Evolutionary conservation across 345 rosid genomes (phyloP).

Genomic region (Aethionema arabicum): DNA sequence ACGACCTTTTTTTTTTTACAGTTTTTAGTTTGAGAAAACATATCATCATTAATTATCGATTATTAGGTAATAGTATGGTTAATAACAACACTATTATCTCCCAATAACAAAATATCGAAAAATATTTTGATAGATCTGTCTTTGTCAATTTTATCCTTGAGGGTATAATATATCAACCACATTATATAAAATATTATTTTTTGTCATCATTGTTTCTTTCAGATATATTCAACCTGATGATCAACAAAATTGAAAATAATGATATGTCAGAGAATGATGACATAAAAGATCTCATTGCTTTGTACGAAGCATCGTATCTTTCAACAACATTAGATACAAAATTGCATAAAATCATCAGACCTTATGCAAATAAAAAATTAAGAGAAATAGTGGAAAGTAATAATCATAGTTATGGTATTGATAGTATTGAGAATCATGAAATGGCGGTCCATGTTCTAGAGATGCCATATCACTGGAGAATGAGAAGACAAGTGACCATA

Average conservation of each 20-base stretch:
- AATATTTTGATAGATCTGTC: no score
- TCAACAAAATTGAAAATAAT: conserved; percentile 27
- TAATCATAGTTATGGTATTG: background rate
- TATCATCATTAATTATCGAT: no score
- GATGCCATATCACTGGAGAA: conserved; percentile 28
- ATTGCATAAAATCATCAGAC: conserved; percentile 40
- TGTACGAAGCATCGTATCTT: conserved; percentile 45
- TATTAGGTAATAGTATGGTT: background rate
- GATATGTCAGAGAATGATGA: conserved; percentile 20
- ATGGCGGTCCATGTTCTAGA: conserved; percentile 31
- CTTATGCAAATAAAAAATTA: conserved; percentile 35
- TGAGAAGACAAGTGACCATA: conserved; percentile 31
- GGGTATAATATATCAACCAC: background rate
- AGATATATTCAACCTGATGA: conserved; percentile 37
- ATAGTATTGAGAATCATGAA: background rate
- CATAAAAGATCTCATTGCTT: conserved; percentile 32
- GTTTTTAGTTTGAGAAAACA: no score
- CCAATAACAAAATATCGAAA: no score
- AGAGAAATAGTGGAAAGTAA: background rate
- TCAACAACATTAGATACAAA: conserved; percentile 36
- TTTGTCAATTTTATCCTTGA: no score
- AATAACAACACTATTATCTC: background rate
- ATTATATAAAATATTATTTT: background rate
- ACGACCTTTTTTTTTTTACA: no score
- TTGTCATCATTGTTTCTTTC: background rate